Conservation (phyloP, 2,329 filamentous ascomycete species). For the Pseudomassariella vexata region DNA sequence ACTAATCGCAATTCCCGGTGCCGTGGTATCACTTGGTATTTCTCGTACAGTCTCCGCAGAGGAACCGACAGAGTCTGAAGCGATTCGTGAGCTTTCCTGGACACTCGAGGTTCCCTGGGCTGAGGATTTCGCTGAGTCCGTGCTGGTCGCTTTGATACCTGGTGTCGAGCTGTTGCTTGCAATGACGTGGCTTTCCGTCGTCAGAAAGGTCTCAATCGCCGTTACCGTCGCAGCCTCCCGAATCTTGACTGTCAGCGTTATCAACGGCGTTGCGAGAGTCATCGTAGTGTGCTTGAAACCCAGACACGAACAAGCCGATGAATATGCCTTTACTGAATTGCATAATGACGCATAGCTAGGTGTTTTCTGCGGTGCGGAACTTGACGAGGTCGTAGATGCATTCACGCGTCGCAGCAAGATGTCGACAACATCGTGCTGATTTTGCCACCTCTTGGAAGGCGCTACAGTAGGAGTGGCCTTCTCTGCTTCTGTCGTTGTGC, state of each 20-base stretch:
- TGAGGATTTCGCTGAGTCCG: constrained; percentile 11
- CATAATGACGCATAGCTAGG: constrained; percentile 14
- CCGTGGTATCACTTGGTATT: background rate
- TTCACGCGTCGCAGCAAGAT: constrained; percentile 8
- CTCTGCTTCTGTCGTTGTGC: constrained; percentile 9
- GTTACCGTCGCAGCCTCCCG: constrained; percentile 7
- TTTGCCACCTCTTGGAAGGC: constrained; percentile 12
- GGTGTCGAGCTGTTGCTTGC: constrained; percentile 2
- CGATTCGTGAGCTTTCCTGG: background rate
- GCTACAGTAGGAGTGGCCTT: constrained; percentile 6
- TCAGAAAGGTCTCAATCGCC: constrained; percentile 3
- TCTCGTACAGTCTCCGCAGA: background rate
- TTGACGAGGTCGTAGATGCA: constrained; percentile 2
- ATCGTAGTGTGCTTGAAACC: constrained; percentile 9
- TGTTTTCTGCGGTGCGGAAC: constrained; percentile 6
- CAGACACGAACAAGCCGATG: constrained; percentile 16
- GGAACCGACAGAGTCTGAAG: background rate
- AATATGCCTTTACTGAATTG: constrained; percentile 10
- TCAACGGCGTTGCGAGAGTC: constrained; percentile 8
- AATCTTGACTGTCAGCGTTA: constrained; percentile 7
- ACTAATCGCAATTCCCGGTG: background rate
- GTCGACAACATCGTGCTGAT: constrained; percentile 11
- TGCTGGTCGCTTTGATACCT: constrained; percentile 6
- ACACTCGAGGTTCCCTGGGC: background rate
- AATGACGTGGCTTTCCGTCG: constrained; percentile 7